Base-by-base conservation (phyloP, 2,329 filamentous ascomycete genomes). In the Penicillium palitans region DNA sequence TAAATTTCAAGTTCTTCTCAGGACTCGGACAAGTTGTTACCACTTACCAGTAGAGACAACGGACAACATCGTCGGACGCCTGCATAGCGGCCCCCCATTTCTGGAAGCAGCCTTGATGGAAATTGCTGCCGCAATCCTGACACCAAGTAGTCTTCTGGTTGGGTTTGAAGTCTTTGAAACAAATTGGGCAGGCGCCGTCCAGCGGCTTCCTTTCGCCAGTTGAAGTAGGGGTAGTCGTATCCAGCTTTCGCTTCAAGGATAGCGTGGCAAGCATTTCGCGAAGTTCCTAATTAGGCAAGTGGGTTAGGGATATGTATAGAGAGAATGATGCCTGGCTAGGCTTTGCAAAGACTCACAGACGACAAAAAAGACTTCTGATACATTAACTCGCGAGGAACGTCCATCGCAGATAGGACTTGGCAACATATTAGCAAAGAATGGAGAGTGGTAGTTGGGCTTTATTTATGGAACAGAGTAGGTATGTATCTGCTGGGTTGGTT, bases 171-270 rank as follows among this genome's bases (percentile, higher is more conserved):
- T 84, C 81, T 73, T 80, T 82, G 68, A 83, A 84, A 70, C 86
- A 88, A 61, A 88, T 84, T 0, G 84, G 83, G 65, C 86, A 88
- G 60, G 87, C 84, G 24, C 84, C 85, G 52, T 86, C 83, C 35
- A 87, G 71, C 1, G 82, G 75, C 65, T 86, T 87, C 57, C 84
- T 82, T 19, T 80, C 79, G 29, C 72, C 70, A 7, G 77, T 72
- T 10, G 77, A 72, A 31, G 71, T 62, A 40, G 44, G 19, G 6
- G 69, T n/a, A 4, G 25, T 63, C 10, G 70, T 63, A 10, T 72
- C 67, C 24, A 77, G 75, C 21, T 77, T 72, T 4, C 79, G 79
- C 2, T 81, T 80, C 3, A 80, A 72, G 0, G 84, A 80, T 0
- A 85, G 83, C 17, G 77, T 75, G 27, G 76, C 71, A 64, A 87